Base-by-base conservation (phyloP, 2,329 filamentous ascomycete genomes). In the Hypoxylon sp. region DNA sequence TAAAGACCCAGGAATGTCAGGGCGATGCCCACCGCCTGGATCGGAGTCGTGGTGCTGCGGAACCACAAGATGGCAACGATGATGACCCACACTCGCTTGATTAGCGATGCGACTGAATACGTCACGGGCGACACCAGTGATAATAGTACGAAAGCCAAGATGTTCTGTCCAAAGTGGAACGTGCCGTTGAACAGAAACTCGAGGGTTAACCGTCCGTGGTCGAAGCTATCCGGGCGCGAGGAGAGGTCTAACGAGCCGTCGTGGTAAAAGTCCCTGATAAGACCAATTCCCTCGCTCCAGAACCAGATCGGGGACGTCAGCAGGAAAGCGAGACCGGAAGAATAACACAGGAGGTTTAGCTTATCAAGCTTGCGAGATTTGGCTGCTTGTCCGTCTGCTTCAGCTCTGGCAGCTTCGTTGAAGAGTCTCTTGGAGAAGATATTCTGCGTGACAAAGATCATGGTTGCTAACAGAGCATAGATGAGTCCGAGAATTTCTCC, bases 341-440 rank as follows among this genome's bases (percentile, higher is more conserved):
- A 98, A 73, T 99, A 99, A 79, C 91, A 98, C 3, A 99, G 82
- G 15, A 99, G 81, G 72, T 99, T 99, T 35, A 99, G 85, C 77
- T 99, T 99, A 78, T 99, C 95, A 15, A 97, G 83, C 76, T 97
- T 98, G 60, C 88, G 87, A 38, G 86, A 84, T 52, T 84, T 83
- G 10, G 81, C 76, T 0, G 83, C 81, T 27, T 81, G 74, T 1
- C 84, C 84, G 50, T 97, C 91, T 6, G 88, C 86, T 75, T 97
- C 94, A 2, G 91, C 90, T 56, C 88, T 88, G 5, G 92, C 89
- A 5, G 91, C 92, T 72, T 97, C 93, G 74, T 97, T 99, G 81
- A 99, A 99, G 8, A 99, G 86, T 65, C 92, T 91, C 77, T 99
- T 99, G 17, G 94, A 98, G 65, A 97, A 96, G 55, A 99, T 99